Evolutionary conservation across 371 early-diverging fungal species (phyloP), one percentile per base, ranked within the genome.

Genomic region (Mortierella sp.): DNA sequence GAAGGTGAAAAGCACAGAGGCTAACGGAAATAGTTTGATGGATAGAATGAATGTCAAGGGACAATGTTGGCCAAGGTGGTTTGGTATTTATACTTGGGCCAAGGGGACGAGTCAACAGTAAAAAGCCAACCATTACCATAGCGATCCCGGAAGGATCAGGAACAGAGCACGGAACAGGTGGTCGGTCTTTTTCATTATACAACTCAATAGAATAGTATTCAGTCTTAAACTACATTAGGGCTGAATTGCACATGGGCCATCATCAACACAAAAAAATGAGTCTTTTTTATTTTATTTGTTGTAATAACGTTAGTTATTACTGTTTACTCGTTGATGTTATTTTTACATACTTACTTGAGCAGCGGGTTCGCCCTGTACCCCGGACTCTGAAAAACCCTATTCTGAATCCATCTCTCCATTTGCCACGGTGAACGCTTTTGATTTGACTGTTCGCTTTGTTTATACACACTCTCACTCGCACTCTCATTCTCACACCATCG

Each of bases 341-440:
- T 61, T 49, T 61, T 26, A 45, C 10, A 28, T 34, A 22, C 42
- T 17, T 29, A 42, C 32, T 60, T 60, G n/a, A n/a, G n/a, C n/a
- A n/a, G n/a, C n/a, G n/a, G n/a, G n/a, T n/a, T n/a, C n/a, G n/a
- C n/a, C n/a, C n/a, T 42, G 45, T 45, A 61, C 61, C 61, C 45
- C 45, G 45, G 45, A 45, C 45, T 9, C 45, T 45, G 15, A 5
- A 45, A 45, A 45, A 45, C 45, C n/a, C 45, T 45, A 45, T 45
- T 45, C 45, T 43, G 28, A 59, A 19, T 64, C 53, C 64, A 35
- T 53, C 53, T 63, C 37, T 10, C 31, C 40, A 8, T 29, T 40
- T 64, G 26, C 65, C 65, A 64, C 65, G 65, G 65, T 55, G 51
- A 35, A 34, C 19, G 9, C n/a, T n/a, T n/a, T n/a, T n/a, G 19